A percentile compares a stretch with the other conserved stretches of the same genome.
Evolutionary conservation across 1,139 yeast genomes (phyloP).

Genomic region (Lodderomyces theae): DNA sequence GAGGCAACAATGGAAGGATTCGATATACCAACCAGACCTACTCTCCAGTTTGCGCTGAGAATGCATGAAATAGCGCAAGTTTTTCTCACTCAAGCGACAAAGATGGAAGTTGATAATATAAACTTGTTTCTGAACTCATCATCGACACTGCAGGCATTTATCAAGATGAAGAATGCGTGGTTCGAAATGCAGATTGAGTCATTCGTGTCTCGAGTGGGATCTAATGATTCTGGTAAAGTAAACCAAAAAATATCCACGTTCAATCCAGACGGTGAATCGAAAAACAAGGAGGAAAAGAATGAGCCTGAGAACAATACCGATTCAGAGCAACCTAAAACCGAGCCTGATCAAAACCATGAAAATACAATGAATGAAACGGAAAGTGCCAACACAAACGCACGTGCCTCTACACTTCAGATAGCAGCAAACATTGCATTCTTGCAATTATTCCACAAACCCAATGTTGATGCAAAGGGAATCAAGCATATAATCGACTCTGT

Average conservation of each 20-base stretch:
- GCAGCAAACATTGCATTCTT: conserved; percentile 27
- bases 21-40: conserved; percentile 5
- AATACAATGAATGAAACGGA: conserved; percentile 6
- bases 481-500: conserved; percentile 1
- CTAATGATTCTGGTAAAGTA: not conserved
- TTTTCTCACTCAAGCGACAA: not conserved
- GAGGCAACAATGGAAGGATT: not conserved
- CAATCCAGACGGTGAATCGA: not conserved
- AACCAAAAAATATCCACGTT: too few relatives aligned
- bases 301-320: not conserved
- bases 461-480: conserved; percentile 11
- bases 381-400: not conserved
- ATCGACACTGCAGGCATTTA: not conserved
- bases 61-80: conserved; percentile 1
- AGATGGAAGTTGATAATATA: not conserved
- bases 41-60: not conserved
- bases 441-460: conserved; percentile 21
- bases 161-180: not conserved
- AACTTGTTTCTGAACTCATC: conserved; percentile 1
- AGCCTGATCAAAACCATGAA: too few relatives aligned
- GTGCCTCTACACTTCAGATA: conserved; percentile 9
- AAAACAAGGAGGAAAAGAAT: not conserved
- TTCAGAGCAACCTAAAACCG: too few relatives aligned
- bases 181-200: not conserved
- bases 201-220: not conserved